Percentiles rank a stretch among this genome's conserved stretches.
phyloP scores from a whole-genome alignment of 306 rosid genomes.

The Begonia masoniana region DNA sequence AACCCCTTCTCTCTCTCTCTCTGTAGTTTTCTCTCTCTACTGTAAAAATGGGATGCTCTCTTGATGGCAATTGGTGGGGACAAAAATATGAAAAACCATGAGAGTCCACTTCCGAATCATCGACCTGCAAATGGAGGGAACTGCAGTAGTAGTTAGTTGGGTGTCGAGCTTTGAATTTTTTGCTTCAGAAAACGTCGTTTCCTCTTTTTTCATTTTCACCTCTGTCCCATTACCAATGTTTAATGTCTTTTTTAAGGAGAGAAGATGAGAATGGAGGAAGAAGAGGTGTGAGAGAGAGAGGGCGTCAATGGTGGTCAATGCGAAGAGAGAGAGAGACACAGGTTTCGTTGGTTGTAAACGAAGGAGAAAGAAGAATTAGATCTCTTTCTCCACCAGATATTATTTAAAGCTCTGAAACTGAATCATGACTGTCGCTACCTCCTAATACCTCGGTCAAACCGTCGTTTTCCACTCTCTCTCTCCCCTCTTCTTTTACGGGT shows the following conservation, averaged over 20 bases:
- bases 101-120: not conserved
- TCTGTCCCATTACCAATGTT: not conserved
- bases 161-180: not conserved
- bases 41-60: not conserved
- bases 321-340: not conserved
- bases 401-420: not conserved
- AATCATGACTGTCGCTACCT: not conserved
- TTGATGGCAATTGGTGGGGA: not conserved
- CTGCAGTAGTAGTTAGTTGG: not conserved
- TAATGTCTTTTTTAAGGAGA: not conserved
- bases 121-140: not conserved
- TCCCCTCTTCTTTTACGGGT: not conserved
- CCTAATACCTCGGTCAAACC: not conserved
- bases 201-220: not conserved
- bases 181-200: not conserved
- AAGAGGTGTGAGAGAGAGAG: not conserved
- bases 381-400: not conserved
- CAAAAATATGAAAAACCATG: not conserved
- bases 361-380: not conserved
- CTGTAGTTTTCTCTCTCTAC: not conserved
- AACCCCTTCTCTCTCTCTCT: conserved; percentile 13
- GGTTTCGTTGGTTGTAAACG: too few species aligned
- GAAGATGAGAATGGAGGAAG: not conserved
- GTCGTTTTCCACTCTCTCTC: not conserved
- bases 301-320: not conserved